Evolutionary conservation across 1,284 basidiomycete genomes (phyloP).

Genomic region (Tetrapyrgos nigripes): DNA sequence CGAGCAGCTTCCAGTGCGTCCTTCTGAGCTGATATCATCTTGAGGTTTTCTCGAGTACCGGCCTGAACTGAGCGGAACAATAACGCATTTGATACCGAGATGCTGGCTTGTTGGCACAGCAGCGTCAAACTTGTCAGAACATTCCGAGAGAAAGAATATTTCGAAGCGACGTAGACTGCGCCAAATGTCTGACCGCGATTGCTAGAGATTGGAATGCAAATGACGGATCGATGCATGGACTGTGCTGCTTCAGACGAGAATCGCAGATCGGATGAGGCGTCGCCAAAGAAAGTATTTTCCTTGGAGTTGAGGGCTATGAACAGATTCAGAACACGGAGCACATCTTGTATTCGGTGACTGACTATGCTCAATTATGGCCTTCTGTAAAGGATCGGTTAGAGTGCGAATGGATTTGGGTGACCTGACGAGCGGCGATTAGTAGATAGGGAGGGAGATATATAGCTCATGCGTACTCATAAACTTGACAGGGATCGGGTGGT

Average conservation of each 20-base stretch:
- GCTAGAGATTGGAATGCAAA: conserved; percentile 74
- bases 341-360: conserved; percentile 22
- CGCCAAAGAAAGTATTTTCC: conserved; percentile 62
- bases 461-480: conserved; percentile 59
- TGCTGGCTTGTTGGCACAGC: conserved; percentile 75
- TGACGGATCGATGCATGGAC: conserved; percentile 61
- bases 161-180: conserved; percentile 62
- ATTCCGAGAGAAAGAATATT: conserved; percentile 66
- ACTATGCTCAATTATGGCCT: conserved; percentile 71
- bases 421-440: conserved; percentile 36
- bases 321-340: conserved; percentile 7
- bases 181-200: conserved; percentile 73
- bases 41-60: conserved; percentile 72
- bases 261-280: conserved; percentile 65
- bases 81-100: conserved; percentile 74
- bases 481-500: conserved; percentile 63
- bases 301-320: conserved; percentile 67
- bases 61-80: conserved; percentile 74
- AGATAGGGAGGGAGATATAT: background rate
- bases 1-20: conserved; percentile 71
- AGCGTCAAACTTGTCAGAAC: conserved; percentile 67
- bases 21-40: conserved; percentile 73
- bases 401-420: conserved; percentile 64
- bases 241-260: conserved; percentile 71
- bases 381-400: conserved; percentile 65